Evolutionary conservation across 495 filamentous ascomycete genomes (phyloP), one percentile per base, ranked within the genome.

Genomic region (Copromyces sp.): DNA sequence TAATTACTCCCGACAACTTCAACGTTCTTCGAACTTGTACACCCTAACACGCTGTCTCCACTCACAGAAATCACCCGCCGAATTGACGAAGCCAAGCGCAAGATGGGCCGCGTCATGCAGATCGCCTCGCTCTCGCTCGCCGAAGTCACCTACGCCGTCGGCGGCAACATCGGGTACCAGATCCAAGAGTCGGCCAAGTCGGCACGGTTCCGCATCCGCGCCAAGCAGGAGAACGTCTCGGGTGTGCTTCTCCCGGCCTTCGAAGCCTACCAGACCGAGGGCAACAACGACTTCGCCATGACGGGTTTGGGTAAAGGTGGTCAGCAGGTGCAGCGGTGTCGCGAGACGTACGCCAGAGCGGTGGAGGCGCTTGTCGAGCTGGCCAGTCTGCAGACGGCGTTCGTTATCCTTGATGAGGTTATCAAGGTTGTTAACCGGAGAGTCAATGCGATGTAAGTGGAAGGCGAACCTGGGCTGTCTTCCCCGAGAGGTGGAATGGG

Each of bases 51-150:
- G 24, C n/a, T 73, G 37, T 73, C 73, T 29, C 39, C 12, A 17
- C 9, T 24, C 20, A 7, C 73, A 92, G 95, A 99, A 79, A 99
- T 99, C 77, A 98, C 95, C 70, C 87, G 90, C 73, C 93, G 95
- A 72, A 98, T 99, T 83, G 95, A 98, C 84, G 95, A 98, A 81
- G 95, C 95, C 38, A 99, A 99, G 83, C 93, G 93, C 74, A 99
- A 99, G 86, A 99, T 99, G 95, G 95, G 95, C 59, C 90, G 95
- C 14, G 96, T 99, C 16, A 98, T 99, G 95, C 94, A 98, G 79
- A 95, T 99, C 81, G 95, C 95, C 14, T 94, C 96, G 38, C 97
- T 99, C 82, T 98, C 95, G 3, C 87, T 99, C 44, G 96, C 95
- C 70, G 96, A 98, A 87, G 96, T 98, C 40, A 97, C 93, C 70